Evolutionary conservation across 1,284 basidiomycete species (phyloP), one percentile per base, ranked within the genome.

Genomic region (Fomitiporia mediterranea): DNA sequence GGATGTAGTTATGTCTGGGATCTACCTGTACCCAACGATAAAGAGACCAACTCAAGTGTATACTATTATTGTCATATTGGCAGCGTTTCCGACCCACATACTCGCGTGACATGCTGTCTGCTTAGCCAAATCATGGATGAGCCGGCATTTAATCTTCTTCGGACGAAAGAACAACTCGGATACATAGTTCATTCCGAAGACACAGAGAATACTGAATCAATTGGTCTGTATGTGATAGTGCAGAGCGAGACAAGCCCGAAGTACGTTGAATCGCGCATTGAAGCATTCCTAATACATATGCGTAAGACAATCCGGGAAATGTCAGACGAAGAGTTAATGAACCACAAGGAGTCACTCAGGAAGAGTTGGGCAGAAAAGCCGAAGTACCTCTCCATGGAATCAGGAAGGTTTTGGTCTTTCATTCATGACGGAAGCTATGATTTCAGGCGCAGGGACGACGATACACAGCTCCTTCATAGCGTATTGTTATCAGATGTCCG

Each of bases 131-230:
- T 97, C 58, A 75, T 93, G 35, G 75, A 79, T 9, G 96, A 99
- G 66, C 94, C 96, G 0, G 81, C 88, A n/a, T 99, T 99, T 72
- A 89, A 97, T 67, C 76, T 88, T 32, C 80, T 99, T 38, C 86
- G 97, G 17, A 98, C 96, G 2, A 87, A 94, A 69, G 94, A 99
- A 69, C 97, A 99, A 70, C 80, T 99, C 0, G 97, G 97, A 11
- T 99, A 99, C 68, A 79, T 96, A 48, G 91, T 94, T 38, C 79
- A 74, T 1, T 82, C 82, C 54, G 75, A 78, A 0, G 70, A 75
- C 35, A 81, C 79, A 76, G 67, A 73, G 23, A 85, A 87, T 8
- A 74, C 79, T 2, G 86, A 83, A 35, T 80, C 86, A 55, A 80
- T 83, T 62, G 94, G 94, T 8, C 73, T 96, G 63, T 82, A 91